Evolutionary conservation across 257 asterid species (phyloP).

Genomic region (Solanum rostratum): DNA sequence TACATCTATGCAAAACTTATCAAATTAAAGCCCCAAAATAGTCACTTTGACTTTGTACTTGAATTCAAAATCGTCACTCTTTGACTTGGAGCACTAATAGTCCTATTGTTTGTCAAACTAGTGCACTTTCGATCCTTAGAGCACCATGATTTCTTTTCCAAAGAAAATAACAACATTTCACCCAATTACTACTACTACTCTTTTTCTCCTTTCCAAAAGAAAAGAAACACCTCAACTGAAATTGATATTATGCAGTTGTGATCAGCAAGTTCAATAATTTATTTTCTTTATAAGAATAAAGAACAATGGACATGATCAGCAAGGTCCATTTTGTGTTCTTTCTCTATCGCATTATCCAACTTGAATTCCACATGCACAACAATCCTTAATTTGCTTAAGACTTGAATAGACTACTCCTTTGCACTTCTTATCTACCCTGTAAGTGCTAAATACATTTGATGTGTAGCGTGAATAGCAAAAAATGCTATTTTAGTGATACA

Average conservation of each 20-base stretch:
- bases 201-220: neutral
- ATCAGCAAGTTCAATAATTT: neutral
- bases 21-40: neutral
- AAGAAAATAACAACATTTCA: neutral
- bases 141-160: neutral
- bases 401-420: neutral
- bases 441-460: neutral
- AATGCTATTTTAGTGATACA: neutral
- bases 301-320: neutral
- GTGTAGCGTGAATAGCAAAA: neutral
- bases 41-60: neutral
- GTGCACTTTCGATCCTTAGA: too few species aligned
- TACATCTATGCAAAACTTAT: neutral
- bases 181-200: neutral
- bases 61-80: neutral
- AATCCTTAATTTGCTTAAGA: neutral
- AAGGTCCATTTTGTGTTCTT: slow-evolving; percentile 32
- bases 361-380: slow-evolving; percentile 28
- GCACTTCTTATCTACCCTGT: neutral
- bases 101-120: neutral
- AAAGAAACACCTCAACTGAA: neutral
- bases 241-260: neutral
- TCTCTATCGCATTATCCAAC: slow-evolving; percentile 22
- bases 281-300: neutral
- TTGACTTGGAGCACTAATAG: neutral